Conservation (phyloP, 768 basidiomycete genomes). For the Pleurotus tuoliensis region DNA sequence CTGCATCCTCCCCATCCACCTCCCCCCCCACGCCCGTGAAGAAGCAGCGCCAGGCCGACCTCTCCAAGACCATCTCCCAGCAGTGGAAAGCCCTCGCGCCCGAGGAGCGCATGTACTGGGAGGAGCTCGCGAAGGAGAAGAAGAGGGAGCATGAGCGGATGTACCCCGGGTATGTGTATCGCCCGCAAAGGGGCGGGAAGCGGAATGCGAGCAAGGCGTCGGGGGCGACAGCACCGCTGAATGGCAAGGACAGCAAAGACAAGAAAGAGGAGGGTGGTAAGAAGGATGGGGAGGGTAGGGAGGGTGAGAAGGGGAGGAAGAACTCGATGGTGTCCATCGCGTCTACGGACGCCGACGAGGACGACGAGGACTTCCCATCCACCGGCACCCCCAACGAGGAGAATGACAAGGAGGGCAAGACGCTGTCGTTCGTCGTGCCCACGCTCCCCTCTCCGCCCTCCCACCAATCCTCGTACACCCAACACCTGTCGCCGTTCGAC, state of each 20-base stretch:
- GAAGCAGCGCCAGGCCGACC: constrained; percentile 61
- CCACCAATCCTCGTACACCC: constrained; percentile 9
- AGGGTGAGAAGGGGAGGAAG: constrained; percentile 21
- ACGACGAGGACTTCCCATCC: no score
- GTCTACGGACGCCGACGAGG: no score
- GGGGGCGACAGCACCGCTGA: no score
- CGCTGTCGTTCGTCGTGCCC: constrained; percentile 38
- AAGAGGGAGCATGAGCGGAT: constrained; percentile 74
- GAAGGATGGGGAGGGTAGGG: constrained; percentile 6
- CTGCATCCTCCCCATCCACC: neutral
- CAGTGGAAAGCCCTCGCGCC: constrained; percentile 69
- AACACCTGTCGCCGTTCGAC: constrained; percentile 7
- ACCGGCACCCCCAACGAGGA: no score
- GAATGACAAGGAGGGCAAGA: constrained; percentile 29
- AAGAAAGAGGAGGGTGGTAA: no score
- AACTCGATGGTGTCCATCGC: no score
- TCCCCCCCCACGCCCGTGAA: neutral
- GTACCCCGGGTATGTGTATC: constrained; percentile 78
- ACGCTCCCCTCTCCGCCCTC: constrained; percentile 21
- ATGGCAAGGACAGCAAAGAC: no score
- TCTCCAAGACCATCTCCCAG: constrained; percentile 79
- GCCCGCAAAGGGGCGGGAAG: constrained; percentile 51
- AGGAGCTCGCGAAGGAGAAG: constrained; percentile 71
- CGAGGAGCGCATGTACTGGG: constrained; percentile 72
- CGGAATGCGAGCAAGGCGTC: no score